Base-by-base conservation (phyloP, 2,329 filamentous ascomycete genomes). In the Madurella mycetomatis region DNA sequence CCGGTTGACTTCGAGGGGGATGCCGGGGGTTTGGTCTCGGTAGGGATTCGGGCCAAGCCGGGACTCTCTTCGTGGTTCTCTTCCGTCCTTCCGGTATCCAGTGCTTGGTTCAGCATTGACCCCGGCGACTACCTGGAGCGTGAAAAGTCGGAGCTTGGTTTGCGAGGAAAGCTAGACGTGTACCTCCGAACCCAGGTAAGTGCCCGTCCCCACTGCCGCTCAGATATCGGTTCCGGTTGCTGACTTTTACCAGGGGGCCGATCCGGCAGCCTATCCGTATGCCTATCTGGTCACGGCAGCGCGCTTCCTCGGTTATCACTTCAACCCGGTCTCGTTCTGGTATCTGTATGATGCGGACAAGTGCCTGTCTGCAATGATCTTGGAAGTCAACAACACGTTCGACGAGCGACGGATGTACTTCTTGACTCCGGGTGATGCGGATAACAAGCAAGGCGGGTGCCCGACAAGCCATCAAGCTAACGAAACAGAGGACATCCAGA, bases 281-380 rank as follows among this genome's bases (percentile, higher is more conserved):
- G 86, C 83, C 0, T 90, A 90, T 62, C 73, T 92, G 4, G 75
- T 89, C 18, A 91, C 88, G 1, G 85, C 86, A 3, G 81, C 87
- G 5, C 78, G 78, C 31, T 86, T 90, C 57, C 67, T 88, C 5
- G 84, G 85, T 2, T 88, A 87, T 64, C 80, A 82, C 18, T 90
- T 88, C 70, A 91, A 90, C 62, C 86, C 86, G 0, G 84, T 87
- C 2, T 90, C 86, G 0, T 88, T 91, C 63, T 92, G 87, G 86
- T 90, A 90, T 60, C 76, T 92, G 2, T 91, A 92, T 66, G 79
- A 83, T 12, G 60, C 69, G 0, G 69, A 80, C 9, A 78, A 78
- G 54, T 69, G 76, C 5, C 73, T 91, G 13, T 78, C 75, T 19
- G 83, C 83, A 52, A 83, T 90, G 70, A 76, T 92, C 1, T 65